Percentiles rank a stretch among this genome's conserved stretches.
These are phyloP conservation scores for Amesomyces nigricolor DNA, from an alignment of 2,329 filamentous ascomycete genomes.

Conservation along the genomic window DNA sequence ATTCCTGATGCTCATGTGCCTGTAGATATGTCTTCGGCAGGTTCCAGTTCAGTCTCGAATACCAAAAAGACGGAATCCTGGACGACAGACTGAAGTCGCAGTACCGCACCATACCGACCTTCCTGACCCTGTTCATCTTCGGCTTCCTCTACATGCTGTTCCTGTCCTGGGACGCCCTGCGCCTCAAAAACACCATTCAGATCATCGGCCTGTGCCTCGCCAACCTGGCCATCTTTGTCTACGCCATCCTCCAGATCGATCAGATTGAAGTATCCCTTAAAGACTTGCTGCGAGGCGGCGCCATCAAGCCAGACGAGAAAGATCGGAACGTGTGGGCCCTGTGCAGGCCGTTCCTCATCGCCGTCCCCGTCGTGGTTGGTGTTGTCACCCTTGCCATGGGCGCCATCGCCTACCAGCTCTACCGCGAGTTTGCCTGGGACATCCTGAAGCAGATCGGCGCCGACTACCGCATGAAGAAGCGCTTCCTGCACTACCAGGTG, in stretches of 20 bases:
- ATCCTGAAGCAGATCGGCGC: conserved; percentile 99
- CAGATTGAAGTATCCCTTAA: conserved; percentile 74
- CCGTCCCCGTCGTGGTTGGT: conserved; percentile 79
- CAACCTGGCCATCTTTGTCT: conserved; percentile 86
- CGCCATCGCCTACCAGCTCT: conserved; percentile 86
- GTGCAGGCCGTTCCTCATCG: conserved; percentile 71
- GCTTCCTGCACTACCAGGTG: conserved; percentile 95
- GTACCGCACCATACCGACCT: conserved; percentile 78
- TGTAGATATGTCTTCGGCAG: conserved; percentile 79
- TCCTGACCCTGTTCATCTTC: conserved; percentile 94
- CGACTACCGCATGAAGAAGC: conserved; percentile 92
- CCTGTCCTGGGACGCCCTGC: conserved; percentile 86
- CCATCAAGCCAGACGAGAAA: conserved; percentile 36
- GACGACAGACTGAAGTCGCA: conserved; percentile 44
- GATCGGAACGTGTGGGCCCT: conserved; percentile 56
- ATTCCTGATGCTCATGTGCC: conserved; percentile 3
- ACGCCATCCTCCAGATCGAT: conserved; percentile 86
- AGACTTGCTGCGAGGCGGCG: conserved; percentile 41
- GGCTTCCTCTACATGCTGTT: conserved; percentile 89
- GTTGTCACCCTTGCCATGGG: conserved; percentile 67
- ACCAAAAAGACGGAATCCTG: conserved; percentile 34
- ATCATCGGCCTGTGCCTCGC: conserved; percentile 91
- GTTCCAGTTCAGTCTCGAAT: conserved; percentile 62
- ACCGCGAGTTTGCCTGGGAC: conserved; percentile 98
- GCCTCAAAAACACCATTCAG: conserved; percentile 97